Conservation (phyloP, 768 basidiomycete species). For the Tricholoma saponaceum region DNA sequence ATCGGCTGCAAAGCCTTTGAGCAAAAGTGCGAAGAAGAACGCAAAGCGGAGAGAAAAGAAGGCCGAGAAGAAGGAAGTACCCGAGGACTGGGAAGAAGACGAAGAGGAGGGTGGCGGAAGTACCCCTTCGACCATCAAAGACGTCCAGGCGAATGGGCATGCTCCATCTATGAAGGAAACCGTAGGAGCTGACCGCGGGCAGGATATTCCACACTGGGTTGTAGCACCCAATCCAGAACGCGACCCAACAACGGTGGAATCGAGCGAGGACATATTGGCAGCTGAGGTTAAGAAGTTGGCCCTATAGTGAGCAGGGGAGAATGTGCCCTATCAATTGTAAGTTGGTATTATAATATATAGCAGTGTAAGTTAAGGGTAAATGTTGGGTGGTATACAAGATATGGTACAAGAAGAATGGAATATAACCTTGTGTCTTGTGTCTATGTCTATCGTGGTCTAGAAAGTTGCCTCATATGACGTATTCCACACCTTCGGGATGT, state of each 20-base stretch:
- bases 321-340: neutral
- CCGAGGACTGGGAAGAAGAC: constrained; percentile 78
- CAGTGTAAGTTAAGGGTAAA: constrained; percentile 9
- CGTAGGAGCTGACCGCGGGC: constrained; percentile 1
- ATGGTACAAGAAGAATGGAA: constrained; percentile 26
- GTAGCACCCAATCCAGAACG: constrained; percentile 1
- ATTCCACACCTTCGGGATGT: neutral
- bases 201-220: constrained; percentile 5
- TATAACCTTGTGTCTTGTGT: constrained; percentile 9
- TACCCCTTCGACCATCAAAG: constrained; percentile 3
- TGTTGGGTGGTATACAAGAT: constrained; percentile 24
- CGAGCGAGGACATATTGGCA: constrained; percentile 30
- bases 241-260: constrained; percentile 9
- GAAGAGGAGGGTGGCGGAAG: constrained; percentile 42
- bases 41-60: constrained; percentile 77
- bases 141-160: constrained; percentile 3
- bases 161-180: constrained; percentile 15
- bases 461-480: neutral
- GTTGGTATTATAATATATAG: constrained; percentile 18
- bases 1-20: constrained; percentile 40
- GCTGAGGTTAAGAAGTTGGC: constrained; percentile 54
- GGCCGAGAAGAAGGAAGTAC: constrained; percentile 58
- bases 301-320: constrained; percentile 37
- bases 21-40: constrained; percentile 81
- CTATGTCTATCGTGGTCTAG: neutral